A percentile compares a stretch with the other conserved stretches of the same genome.
Conservation (phyloP, 768 basidiomycete species). For the Agaricus blazei region DNA sequence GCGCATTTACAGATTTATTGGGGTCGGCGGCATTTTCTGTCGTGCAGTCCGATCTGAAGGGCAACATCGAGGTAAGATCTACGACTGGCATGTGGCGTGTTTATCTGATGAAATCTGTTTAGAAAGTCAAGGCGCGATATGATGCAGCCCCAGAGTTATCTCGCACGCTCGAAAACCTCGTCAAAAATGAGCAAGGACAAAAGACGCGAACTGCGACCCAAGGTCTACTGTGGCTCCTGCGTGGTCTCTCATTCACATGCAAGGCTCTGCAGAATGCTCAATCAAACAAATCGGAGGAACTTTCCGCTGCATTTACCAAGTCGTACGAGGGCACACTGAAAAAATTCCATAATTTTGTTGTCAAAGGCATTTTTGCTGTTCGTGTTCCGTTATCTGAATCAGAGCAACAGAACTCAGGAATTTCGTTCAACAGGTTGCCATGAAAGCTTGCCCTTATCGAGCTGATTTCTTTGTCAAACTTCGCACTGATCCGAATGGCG, state of each 20-base stretch:
- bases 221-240: slow-evolving; percentile 90
- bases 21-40: slow-evolving; percentile 78
- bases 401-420: background rate
- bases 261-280: slow-evolving; percentile 71
- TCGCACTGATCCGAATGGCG: slow-evolving; percentile 52
- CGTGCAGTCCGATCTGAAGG: slow-evolving; percentile 83
- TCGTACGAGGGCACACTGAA: slow-evolving; percentile 82
- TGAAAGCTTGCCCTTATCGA: slow-evolving; percentile 66
- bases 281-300: slow-evolving; percentile 55
- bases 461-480: slow-evolving; percentile 65
- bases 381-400: slow-evolving; percentile 22
- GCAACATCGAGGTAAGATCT: slow-evolving; percentile 79
- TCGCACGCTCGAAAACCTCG: slow-evolving; percentile 77
- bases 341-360: slow-evolving; percentile 77
- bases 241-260: slow-evolving; percentile 89
- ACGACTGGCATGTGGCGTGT: background rate
- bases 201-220: slow-evolving; percentile 88
- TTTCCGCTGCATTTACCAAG: slow-evolving; percentile 69
- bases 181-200: slow-evolving; percentile 78
- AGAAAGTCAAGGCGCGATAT: slow-evolving; percentile 91
- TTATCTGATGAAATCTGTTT: slow-evolving; percentile 1
- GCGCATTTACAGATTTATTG: slow-evolving; percentile 58
- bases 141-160: slow-evolving; percentile 60
- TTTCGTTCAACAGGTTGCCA: slow-evolving; percentile 41
- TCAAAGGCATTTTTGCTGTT: slow-evolving; percentile 55